Conservation (phyloP, 2,329 filamentous ascomycete species). For the Metarhizium robertsii region DNA sequence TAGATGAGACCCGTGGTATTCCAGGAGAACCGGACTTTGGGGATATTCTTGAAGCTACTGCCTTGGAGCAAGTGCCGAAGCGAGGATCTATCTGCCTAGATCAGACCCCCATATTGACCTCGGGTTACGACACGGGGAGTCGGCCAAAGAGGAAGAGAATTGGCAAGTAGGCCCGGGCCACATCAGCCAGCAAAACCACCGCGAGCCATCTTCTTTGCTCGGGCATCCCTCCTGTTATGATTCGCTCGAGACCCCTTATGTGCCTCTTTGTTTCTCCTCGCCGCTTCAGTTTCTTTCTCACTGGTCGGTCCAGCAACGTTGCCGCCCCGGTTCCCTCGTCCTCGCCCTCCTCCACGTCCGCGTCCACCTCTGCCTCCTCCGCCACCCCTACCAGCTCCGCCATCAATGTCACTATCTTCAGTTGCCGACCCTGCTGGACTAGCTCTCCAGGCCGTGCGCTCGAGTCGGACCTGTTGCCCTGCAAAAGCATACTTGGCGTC, state of each 20-base stretch:
- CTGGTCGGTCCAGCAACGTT: conserved; percentile 56
- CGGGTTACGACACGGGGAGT: not conserved
- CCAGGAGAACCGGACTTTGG: no score
- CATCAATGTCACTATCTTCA: conserved; percentile 44
- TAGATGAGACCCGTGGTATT: no score
- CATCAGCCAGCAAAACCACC: conserved; percentile 28
- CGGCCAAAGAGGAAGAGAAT: conserved; percentile 10
- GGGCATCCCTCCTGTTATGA: conserved; percentile 70
- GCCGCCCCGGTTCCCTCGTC: conserved; percentile 37
- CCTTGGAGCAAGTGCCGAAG: no score
- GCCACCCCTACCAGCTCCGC: conserved; percentile 25
- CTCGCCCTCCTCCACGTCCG: conserved; percentile 36
- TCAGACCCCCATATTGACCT: conserved; percentile 3
- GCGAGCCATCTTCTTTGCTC: conserved; percentile 56
- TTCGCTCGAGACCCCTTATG: conserved; percentile 77
- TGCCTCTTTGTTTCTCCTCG: conserved; percentile 69
- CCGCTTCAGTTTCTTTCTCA: conserved; percentile 62
- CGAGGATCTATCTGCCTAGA: conserved; percentile 9
- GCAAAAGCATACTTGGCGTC: conserved; percentile 62
- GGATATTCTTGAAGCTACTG: no score
- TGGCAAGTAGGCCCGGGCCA: not conserved
- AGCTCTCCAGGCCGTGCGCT: conserved; percentile 55
- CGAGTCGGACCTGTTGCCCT: conserved; percentile 56
- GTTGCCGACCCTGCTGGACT: conserved; percentile 44
- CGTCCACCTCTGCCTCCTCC: conserved; percentile 16